These are phyloP conservation scores for Aspergillus hiratsukae DNA, from an alignment of 2,329 filamentous ascomycete species.

Conservation along the genomic window DNA sequence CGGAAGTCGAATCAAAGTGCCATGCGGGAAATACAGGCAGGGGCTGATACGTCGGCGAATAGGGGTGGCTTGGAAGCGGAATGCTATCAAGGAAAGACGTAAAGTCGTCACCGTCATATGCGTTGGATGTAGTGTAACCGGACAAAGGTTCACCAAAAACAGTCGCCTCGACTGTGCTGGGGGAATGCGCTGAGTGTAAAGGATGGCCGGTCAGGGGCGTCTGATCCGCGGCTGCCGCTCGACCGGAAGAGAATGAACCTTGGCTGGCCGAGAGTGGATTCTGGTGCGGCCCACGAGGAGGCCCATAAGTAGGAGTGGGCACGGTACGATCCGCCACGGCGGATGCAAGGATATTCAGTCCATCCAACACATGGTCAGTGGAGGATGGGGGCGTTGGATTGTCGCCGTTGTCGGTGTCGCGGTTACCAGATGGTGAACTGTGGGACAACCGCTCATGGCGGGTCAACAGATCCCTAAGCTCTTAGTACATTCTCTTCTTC, in stretches of 20 bases:
- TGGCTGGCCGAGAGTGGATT: conserved; percentile 8
- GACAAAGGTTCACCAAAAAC: conserved; percentile 19
- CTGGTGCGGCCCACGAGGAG: background rate
- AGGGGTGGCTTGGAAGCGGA: conserved; percentile 29
- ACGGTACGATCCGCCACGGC: conserved; percentile 21
- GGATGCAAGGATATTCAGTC: conserved; percentile 26
- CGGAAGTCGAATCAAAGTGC: conserved; percentile 19
- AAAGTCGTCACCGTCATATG: conserved; percentile 31
- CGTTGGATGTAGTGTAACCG: conserved; percentile 17
- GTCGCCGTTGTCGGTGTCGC: background rate
- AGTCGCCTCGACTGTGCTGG: conserved; percentile 11
- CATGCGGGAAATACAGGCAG: conserved; percentile 28
- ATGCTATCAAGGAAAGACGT: conserved; percentile 34
- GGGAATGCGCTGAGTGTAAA: conserved; percentile 6
- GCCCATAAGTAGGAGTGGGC: conserved; percentile 1
- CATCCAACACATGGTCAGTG: conserved; percentile 20
- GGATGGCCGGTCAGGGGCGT: conserved; percentile 10
- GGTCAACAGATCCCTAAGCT: conserved; percentile 25
- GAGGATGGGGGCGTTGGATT: conserved; percentile 13
- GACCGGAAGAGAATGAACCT: conserved; percentile 7
- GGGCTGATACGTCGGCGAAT: conserved; percentile 30
- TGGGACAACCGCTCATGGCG: conserved; percentile 30
- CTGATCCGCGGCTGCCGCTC: conserved; percentile 8
- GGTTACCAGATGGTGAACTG: conserved; percentile 11
- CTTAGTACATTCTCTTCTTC: background rate